These are phyloP conservation scores for Cordyceps cicadae DNA, from an alignment of 2,329 filamentous ascomycete species.

Conservation along the genomic window DNA sequence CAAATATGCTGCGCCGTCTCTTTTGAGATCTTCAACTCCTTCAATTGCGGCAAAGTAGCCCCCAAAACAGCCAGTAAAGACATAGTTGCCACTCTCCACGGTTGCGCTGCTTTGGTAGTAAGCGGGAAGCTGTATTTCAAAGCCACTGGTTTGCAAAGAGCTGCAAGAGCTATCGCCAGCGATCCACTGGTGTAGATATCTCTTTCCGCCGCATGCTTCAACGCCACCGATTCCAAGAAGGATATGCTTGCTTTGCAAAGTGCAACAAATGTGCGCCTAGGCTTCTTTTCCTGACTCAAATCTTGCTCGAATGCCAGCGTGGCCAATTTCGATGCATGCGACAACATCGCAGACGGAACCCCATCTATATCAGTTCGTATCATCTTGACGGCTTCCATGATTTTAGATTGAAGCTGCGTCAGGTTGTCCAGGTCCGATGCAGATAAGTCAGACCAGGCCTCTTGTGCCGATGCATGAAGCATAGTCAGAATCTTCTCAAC, in stretches of 20 bases:
- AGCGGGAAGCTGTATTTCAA: slow-evolving; percentile 75
- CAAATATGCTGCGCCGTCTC: slow-evolving; percentile 54
- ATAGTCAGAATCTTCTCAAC: slow-evolving; percentile 63
- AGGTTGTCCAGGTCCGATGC: slow-evolving; percentile 64
- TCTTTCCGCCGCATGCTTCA: slow-evolving; percentile 50
- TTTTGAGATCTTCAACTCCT: slow-evolving; percentile 37
- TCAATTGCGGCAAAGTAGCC: slow-evolving; percentile 54
- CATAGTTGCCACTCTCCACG: slow-evolving; percentile 76
- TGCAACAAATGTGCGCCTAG: slow-evolving; percentile 75
- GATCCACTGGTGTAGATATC: slow-evolving; percentile 64
- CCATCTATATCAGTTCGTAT: slow-evolving; percentile 58
- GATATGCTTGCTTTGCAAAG: slow-evolving; percentile 76
- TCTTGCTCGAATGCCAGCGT: slow-evolving; percentile 55
- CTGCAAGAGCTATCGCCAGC: slow-evolving; percentile 54
- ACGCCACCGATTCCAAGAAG: slow-evolving; percentile 54
- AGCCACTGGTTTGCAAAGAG: slow-evolving; percentile 60
- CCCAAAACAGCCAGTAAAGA: slow-evolving; percentile 61
- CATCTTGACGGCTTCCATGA: slow-evolving; percentile 59
- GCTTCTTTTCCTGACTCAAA: slow-evolving; percentile 24
- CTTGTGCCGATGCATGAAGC: slow-evolving; percentile 61
- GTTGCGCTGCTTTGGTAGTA: slow-evolving; percentile 58
- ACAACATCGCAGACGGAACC: slow-evolving; percentile 60
- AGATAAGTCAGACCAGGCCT: slow-evolving; percentile 60
- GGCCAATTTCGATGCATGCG: slow-evolving; percentile 61
- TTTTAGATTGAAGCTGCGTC: slow-evolving; percentile 62